Base-by-base conservation (phyloP, 2,329 filamentous ascomycete species). In the Botryotinia calthae region DNA sequence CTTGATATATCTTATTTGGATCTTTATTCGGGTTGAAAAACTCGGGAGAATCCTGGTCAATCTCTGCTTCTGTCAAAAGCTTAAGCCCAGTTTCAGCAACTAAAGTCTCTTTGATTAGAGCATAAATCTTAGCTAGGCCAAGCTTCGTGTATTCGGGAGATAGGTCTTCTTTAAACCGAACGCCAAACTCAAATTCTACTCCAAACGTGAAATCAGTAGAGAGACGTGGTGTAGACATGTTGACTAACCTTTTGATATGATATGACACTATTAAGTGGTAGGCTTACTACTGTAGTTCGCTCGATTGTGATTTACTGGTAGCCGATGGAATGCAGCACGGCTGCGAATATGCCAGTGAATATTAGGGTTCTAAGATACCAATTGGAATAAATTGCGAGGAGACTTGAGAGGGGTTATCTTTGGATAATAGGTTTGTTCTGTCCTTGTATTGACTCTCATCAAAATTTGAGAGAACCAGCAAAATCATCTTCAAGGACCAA, bases 121-220 rank as follows among this genome's bases (percentile, higher is more conserved):
- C 44, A n/a, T 31, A 25, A 22, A 42, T n/a, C 5, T 37, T 2
- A 28, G 12, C 51, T 5, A n/a, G 14, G 16, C n/a, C 14, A 56
- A 56, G 51, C 8, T 18, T 56, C 5, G 2, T 31, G 6, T 31
- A 16, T 5, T 16, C 1, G 22, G 16, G 4, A 20, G 42, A 51
- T 22, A 25, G 31, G n/a, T 22, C 37, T 42, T 34, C 16, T 67
- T 14, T 4, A 18, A 67, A 42, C 48, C 65, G 65, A 34, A 65
- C 42, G 18, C 14, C 69, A 42, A 65, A 66, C n/a, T 66, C 69
- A 16, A 71, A 42, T 20, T 71, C 70, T 54, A 71, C 44, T 18
- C 70, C 70, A 28, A 71, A 71, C 9, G 70, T 71, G 34, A 67
- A 31, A 9, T 31, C 20, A 14, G 37, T 22, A 56, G 65, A 67